Base-by-base conservation (phyloP, 1,284 basidiomycete genomes). In the Ganoderma multipileum region DNA sequence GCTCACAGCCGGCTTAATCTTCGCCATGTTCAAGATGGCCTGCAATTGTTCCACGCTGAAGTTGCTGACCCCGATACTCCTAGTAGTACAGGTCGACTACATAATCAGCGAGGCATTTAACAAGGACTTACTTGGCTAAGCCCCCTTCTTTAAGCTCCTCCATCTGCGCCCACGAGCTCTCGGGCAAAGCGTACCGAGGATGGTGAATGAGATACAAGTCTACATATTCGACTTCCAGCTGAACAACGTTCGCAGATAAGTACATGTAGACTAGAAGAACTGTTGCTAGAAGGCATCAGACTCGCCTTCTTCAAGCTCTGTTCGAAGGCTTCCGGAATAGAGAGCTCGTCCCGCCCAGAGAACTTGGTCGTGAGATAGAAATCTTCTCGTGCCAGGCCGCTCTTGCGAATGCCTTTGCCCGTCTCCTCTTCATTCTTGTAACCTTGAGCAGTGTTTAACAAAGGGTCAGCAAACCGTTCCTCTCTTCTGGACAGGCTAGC, bases 31-130 rank as follows among this genome's bases (percentile, higher is more conserved):
- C 63, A 91, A 72, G 3, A 95, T 77, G 3, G 79, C 80, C 76
- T 91, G 81, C 7, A 95, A 83, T 39, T 94, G 81, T 1, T 84
- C 78, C 20, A 92, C 76, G 18, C 76, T 79, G 77, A 92, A 94
- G 82, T 94, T 95, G 80, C 91, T 92, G 63, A 94, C 91, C 20
- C 92, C 93, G 71, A 94, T 93, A 73, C 89, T 91, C 85, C 90
- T 92, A 71, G 16, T 52, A 63, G 20, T 47, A 59, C 58, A 33
- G 18, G 57, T 65, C n/a, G 28, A 20, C 8, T 54, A 3, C 2
- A n/a, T 9, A 16, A 6, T 26, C n/a, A 41, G 4, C 23, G 3
- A 20, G 7, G 9, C 26, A 39, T 18, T 20, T 26, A 12, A 28
- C 12, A 11, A 28, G 38, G 36, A 47, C 14, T 58, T 68, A 90